Evolutionary conservation across 495 filamentous ascomycete genomes (phyloP), one percentile per base, ranked within the genome.

Genomic region (Pseudotulostoma volvatum): DNA sequence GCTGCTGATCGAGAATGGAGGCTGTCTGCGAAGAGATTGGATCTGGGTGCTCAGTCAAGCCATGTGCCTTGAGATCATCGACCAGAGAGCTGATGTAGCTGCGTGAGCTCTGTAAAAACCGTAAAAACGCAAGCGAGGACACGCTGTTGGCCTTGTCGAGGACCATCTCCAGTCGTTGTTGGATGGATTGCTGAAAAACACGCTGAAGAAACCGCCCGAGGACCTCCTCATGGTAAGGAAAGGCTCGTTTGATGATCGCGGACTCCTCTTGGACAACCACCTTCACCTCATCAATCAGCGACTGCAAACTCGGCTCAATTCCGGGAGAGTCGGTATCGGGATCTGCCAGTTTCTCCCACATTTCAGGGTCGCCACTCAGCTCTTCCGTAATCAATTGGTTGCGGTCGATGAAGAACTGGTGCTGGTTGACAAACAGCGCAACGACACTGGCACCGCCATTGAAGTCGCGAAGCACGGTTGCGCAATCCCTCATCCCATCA

Each of bases 241-340:
- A 99, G 3, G 87, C 92, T 18, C 84, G 71, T 50, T 84, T 87
- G 47, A 99, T 95, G 51, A 93, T 93, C 44, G 80, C 79, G 7
- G 87, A 94, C 49, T 96, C 92, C 41, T 93, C 86, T 53, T 96
- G 87, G 51, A 94, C 83, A n/a, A 94, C 83, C 14, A 94, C 76
- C 54, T 79, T 81, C 41, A 96, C 85, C 55, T 96, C 92, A 52
- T 93, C 87, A 17, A 96, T 60, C 37, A 99, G 67, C 13, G 81
- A 84, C 59, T 94, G 85, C 32, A 99, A 61, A 52, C 83, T 93
- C 1, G 84, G 79, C 52, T 99, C 92, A 13, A 95, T 80, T 7
- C 84, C 82, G 2, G 86, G 84, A 2, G 84, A 79, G 39, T 92
- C 85, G 0, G 82, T 76, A 56, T 96, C 92, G 0, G 92, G 92